Evolutionary conservation across 306 rosid species (phyloP), one percentile per base, ranked within the genome.

Genomic region (Urtica urens): DNA sequence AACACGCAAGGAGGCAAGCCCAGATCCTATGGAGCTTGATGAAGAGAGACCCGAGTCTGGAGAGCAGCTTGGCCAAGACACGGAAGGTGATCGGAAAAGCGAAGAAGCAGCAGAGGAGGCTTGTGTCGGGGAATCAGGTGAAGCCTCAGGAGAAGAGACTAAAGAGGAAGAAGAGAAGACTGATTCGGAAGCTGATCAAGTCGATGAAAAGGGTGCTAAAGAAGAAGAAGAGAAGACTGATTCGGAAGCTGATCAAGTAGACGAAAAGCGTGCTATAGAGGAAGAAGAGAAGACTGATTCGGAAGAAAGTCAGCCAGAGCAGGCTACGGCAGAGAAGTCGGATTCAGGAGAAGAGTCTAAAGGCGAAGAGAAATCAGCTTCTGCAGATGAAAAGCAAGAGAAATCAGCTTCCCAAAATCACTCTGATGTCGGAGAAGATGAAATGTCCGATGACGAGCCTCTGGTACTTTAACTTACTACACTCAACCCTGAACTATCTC

Each of bases 391-490:
- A 27, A 18, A 46, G 24, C 19, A 14, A 1, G 51, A 25, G 53
- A 71, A 64, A 50, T 72, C 61, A 24, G 86, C 60, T 42, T 61
- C 42, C 42, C 55, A 33, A 46, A 16, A 9, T 9, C 11, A 57
- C 31, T 63, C 59, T 24, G 63, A 46, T 30, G 71, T 17, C 48
- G 42, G 44, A 56, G 64, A 17, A 21, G 66, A 57, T 37, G 90
- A 84, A 73, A 71, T 79, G 64, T 75, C 94, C 22, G 99, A 90
- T 15, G 87, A 90, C 12, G 85, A 72, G 71, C 99, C 99, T 71
- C 82, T 90, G 65, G 99, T 90, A 85, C 53, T 22, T 7, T 45
- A 7, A 10, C 23, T 9, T 45, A 7, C 35, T 47, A 8, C 14
- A 25, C 6, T n/a, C n/a, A n/a, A n/a, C n/a, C n/a, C n/a, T n/a